These are phyloP conservation scores for Hyparrhenia diplandra DNA, from an alignment of 176 grass and related monocot species.

Conservation along the genomic window DNA sequence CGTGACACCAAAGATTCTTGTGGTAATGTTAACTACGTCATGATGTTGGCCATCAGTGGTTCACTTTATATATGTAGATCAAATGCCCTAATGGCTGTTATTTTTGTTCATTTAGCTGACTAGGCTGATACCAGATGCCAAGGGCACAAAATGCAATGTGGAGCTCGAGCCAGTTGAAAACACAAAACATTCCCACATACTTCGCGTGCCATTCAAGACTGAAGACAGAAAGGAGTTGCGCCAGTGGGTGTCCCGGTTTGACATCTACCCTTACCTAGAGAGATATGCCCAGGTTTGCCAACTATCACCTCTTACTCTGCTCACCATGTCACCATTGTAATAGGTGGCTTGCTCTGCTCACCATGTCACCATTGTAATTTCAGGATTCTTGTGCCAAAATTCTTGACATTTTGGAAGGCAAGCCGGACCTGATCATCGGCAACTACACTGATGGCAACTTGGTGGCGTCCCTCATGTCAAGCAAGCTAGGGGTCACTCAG, in stretches of 20 bases:
- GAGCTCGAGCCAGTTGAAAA: conserved; percentile 76
- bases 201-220: conserved; percentile 81
- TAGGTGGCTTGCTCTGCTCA: neutral
- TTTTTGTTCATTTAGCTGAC: conserved; percentile 62
- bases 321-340: neutral
- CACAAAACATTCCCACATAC: conserved; percentile 78
- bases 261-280: conserved; percentile 95
- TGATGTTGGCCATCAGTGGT: neutral
- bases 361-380: neutral
- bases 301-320: neutral
- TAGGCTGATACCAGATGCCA: conserved; percentile 92
- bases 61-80: neutral
- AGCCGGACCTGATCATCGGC: conserved; percentile 93
- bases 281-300: conserved; percentile 84
- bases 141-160: conserved; percentile 89
- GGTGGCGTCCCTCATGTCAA: conserved; percentile 80
- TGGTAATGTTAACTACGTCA: conserved; percentile 50
- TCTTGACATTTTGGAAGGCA: conserved; percentile 77
- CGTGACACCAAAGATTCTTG: conserved; percentile 83
- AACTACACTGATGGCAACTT: conserved; percentile 97
- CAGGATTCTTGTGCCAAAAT: conserved; percentile 80
- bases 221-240: conserved; percentile 54
- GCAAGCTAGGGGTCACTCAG: conserved; percentile 89
- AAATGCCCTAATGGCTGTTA: neutral
- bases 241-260: conserved; percentile 92